phyloP scores from a whole-genome alignment of 176 grass and related monocot genomes.

The Cenchrus fungigraminus region DNA sequence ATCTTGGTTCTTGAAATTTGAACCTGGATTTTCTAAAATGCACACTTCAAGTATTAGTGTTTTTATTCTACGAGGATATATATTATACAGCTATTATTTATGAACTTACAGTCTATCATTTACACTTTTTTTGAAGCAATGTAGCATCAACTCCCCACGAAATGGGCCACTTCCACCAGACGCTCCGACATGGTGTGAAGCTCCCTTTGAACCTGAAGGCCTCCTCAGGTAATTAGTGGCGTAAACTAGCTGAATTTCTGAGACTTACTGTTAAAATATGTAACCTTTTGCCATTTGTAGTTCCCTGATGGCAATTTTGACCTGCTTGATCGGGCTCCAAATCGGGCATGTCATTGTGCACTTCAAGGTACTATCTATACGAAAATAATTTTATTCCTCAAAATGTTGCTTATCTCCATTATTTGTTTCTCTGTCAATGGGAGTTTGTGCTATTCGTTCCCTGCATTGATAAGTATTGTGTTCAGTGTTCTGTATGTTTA shows the following conservation, averaged over 20 bases:
- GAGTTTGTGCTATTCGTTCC: background rate
- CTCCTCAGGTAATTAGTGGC: constrained; percentile 62
- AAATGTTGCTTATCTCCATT: background rate
- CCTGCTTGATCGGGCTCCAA: constrained; percentile 87
- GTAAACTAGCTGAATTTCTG: background rate
- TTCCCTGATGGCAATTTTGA: constrained; percentile 79
- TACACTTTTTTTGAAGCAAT: constrained; percentile 44
- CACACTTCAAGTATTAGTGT: background rate
- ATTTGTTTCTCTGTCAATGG: background rate
- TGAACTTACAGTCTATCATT: background rate
- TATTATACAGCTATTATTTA: background rate
- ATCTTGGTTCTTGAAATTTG: background rate
- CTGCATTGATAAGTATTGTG: background rate
- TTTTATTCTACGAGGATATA: background rate
- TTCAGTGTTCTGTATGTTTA: too few species aligned
- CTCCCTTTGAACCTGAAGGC: constrained; percentile 87
- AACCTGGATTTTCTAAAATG: background rate
- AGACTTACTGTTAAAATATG: background rate
- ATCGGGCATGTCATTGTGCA: constrained; percentile 76
- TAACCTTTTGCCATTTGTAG: constrained; percentile 24
- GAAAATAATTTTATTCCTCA: too few species aligned
- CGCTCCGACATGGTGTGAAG: constrained; percentile 83
- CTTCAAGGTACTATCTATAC: constrained; percentile 51
- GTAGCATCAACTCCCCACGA: constrained; percentile 67
- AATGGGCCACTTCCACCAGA: constrained; percentile 70